These are phyloP conservation scores for Neurospora intermedia DNA, from an alignment of 495 filamentous ascomycete species.

Conservation along the genomic window DNA sequence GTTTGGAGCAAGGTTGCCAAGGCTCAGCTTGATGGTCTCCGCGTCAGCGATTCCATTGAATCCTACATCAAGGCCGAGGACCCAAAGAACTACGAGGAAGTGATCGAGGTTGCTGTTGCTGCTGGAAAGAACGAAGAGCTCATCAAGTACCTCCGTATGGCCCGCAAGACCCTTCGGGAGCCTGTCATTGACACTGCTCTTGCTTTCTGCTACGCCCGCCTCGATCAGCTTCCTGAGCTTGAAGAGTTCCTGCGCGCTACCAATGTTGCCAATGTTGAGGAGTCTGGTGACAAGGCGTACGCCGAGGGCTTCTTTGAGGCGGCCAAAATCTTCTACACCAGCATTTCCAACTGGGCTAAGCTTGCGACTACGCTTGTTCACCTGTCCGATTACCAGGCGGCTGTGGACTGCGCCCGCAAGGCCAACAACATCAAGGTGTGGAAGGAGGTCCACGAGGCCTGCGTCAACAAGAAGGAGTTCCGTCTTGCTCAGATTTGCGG, in stretches of 20 bases:
- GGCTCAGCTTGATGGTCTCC: constrained; percentile 92
- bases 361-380: constrained; percentile 94
- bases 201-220: constrained; percentile 85
- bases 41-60: constrained; percentile 85
- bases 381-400: constrained; percentile 92
- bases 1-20: constrained; percentile 99
- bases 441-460: constrained; percentile 97
- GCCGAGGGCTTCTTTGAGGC: constrained; percentile 90
- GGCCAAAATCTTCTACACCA: constrained; percentile 96
- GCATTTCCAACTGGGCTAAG: constrained; percentile 99
- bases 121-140: constrained; percentile 98
- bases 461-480: constrained; percentile 98
- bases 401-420: constrained; percentile 96
- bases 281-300: constrained; percentile 96
- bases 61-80: constrained; percentile 95
- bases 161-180: constrained; percentile 90
- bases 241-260: constrained; percentile 92
- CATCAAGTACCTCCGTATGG: constrained; percentile 94
- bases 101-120: constrained; percentile 91
- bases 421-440: constrained; percentile 99
- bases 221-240: constrained; percentile 83
- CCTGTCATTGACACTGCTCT: constrained; percentile 87
- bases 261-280: constrained; percentile 91
- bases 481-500: constrained; percentile 98
- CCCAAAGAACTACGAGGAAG: constrained; percentile 85